A percentile compares a stretch with the other conserved stretches of the same genome.
phyloP scores from a whole-genome alignment of 495 filamentous ascomycete genomes.

The Talaromyces adpressus region DNA sequence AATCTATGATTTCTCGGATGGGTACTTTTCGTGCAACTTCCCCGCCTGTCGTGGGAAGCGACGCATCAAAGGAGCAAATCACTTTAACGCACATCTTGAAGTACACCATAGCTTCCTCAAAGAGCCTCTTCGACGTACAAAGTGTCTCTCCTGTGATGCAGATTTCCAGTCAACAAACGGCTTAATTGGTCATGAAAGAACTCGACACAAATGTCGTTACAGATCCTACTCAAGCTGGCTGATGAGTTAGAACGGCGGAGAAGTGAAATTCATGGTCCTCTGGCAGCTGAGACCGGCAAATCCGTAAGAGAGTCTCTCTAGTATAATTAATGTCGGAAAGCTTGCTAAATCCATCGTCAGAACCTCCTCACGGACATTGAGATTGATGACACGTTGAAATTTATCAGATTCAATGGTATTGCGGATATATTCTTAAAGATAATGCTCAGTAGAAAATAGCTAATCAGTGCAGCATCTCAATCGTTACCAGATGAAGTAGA shows the following conservation, averaged over 20 bases:
- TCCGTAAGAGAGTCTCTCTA: not conserved
- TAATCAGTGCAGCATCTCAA: not conserved
- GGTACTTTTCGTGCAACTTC: too few relatives aligned
- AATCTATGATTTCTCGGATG: too few relatives aligned
- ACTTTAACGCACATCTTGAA: too few relatives aligned
- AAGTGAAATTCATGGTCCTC: not conserved
- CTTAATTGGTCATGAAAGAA: too few relatives aligned
- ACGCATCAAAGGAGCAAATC: too few relatives aligned
- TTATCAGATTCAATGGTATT: conserved; percentile 4
- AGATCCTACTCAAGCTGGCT: not conserved
- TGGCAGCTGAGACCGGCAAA: not conserved
- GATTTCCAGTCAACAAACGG: too few relatives aligned
- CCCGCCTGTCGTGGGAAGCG: too few relatives aligned
- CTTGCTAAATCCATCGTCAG: not conserved
- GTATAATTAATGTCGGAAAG: too few relatives aligned
- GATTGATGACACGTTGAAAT: conserved; percentile 1
- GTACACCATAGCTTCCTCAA: too few relatives aligned
- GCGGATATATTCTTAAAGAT: not conserved
- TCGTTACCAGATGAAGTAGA: not conserved
- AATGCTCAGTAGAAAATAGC: not conserved
- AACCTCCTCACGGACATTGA: not conserved
- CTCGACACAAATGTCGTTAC: too few relatives aligned
- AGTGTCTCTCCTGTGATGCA: too few relatives aligned
- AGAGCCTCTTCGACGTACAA: too few relatives aligned
- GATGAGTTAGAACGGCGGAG: not conserved